Percentiles rank a stretch among this genome's conserved stretches.
Evolutionary conservation across 2,329 filamentous ascomycete species (phyloP).

Genomic region (Didymella keratinophila): DNA sequence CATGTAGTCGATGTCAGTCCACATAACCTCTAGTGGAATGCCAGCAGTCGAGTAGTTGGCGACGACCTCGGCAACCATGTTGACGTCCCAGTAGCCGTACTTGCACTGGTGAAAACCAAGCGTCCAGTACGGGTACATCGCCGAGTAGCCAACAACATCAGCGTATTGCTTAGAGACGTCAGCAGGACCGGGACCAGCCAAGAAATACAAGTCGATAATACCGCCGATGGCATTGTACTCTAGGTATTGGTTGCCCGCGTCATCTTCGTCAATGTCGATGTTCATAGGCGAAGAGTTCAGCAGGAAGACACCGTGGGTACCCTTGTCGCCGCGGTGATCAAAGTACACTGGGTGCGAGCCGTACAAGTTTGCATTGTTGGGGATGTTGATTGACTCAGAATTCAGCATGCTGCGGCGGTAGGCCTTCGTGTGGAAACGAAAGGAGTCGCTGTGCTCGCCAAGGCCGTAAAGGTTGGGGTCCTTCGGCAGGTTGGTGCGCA

Average conservation of each 20-base stretch:
- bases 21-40: constrained; percentile 76
- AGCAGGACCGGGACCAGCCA: constrained; percentile 57
- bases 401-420: constrained; percentile 76
- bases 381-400: constrained; percentile 69
- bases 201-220: constrained; percentile 70
- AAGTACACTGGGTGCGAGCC: constrained; percentile 77
- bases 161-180: constrained; percentile 60
- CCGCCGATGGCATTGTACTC: constrained; percentile 84
- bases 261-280: constrained; percentile 71
- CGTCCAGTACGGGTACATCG: constrained; percentile 62
- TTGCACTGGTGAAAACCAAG: constrained; percentile 63
- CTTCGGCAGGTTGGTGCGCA: constrained; percentile 73
- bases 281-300: constrained; percentile 65
- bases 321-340: constrained; percentile 68
- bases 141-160: constrained; percentile 58
- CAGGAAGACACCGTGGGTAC: constrained; percentile 50
- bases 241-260: constrained; percentile 69
- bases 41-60: constrained; percentile 70
- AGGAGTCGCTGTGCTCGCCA: constrained; percentile 77
- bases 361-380: constrained; percentile 71
- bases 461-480: constrained; percentile 79
- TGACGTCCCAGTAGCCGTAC: constrained; percentile 65
- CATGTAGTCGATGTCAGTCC: constrained; percentile 80
- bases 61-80: constrained; percentile 71
- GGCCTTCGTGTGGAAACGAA: constrained; percentile 71